These are phyloP conservation scores for Tylopilus vinaceipallidus DNA, from an alignment of 768 basidiomycete genomes.

Conservation along the genomic window DNA sequence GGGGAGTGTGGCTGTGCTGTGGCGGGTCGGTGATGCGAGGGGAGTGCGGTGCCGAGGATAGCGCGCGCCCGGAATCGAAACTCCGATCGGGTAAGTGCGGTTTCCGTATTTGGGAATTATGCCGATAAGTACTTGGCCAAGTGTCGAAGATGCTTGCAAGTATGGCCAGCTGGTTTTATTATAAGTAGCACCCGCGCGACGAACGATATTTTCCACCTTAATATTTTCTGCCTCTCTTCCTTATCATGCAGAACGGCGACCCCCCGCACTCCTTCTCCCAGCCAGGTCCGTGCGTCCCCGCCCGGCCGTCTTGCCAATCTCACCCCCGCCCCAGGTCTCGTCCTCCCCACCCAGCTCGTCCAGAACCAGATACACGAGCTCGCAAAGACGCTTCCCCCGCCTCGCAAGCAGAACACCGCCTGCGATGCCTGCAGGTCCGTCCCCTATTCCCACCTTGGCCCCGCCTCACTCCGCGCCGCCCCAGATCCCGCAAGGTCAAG, in stretches of 20 bases:
- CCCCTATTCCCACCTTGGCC: not conserved
- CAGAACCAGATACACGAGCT: slow-evolving; percentile 84
- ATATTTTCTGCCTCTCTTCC: slow-evolving; percentile 21
- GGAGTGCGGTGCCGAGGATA: slow-evolving; percentile 30
- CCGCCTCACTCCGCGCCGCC: slow-evolving; percentile 2
- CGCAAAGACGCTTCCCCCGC: slow-evolving; percentile 77
- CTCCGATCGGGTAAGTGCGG: slow-evolving; percentile 20
- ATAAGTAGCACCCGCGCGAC: slow-evolving; percentile 23
- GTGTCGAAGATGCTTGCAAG: slow-evolving; percentile 3
- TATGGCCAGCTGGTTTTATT: slow-evolving; percentile 18
- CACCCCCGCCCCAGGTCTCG: slow-evolving; percentile 44
- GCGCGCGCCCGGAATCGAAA: slow-evolving; percentile 19
- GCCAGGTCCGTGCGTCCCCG: slow-evolving; percentile 21
- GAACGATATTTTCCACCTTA: slow-evolving; percentile 21
- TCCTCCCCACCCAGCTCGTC: slow-evolving; percentile 61
- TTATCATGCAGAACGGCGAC: slow-evolving; percentile 34
- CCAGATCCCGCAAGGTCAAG: slow-evolving; percentile 83
- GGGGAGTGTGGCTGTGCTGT: slow-evolving; percentile 17
- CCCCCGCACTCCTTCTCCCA: slow-evolving; percentile 33
- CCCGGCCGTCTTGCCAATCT: too few relatives aligned
- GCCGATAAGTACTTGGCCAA: slow-evolving; percentile 28
- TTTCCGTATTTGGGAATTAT: slow-evolving; percentile 6
- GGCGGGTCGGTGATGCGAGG: slow-evolving; percentile 22
- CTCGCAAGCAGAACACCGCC: slow-evolving; percentile 89
- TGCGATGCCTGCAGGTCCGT: slow-evolving; percentile 87